phyloP scores from a whole-genome alignment of 192 early-diverging fungal genomes.

The Funneliformis geosporum region DNA sequence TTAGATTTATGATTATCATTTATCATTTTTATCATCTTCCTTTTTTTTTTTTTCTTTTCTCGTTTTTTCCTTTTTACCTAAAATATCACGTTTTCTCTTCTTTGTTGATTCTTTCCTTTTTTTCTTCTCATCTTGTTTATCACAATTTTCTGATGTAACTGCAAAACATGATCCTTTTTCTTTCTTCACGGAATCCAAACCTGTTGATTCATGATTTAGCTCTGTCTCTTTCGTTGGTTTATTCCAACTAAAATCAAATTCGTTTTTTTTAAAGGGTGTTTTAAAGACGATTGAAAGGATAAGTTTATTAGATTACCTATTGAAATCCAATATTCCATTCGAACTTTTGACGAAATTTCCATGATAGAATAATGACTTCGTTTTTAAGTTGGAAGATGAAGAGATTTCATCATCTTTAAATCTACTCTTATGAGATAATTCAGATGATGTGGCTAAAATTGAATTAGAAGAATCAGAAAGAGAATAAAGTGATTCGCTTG shows the following conservation, averaged over 20 bases:
- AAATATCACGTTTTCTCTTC: background rate
- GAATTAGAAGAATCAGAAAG: background rate
- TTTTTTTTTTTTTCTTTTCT: background rate
- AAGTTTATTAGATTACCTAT: background rate
- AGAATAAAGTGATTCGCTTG: slow-evolving; percentile 14
- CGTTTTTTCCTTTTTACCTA: background rate
- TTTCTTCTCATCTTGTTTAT: background rate
- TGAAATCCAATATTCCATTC: background rate
- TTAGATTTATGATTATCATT: background rate
- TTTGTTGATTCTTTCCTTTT: background rate
- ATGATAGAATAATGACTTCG: background rate
- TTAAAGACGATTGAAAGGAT: background rate
- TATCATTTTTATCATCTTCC: background rate
- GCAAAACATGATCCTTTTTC: background rate
- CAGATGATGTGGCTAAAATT: background rate
- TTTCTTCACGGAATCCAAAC: background rate
- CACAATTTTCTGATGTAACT: background rate
- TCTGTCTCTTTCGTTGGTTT: no score
- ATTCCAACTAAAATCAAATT: background rate
- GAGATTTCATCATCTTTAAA: background rate
- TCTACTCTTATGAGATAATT: background rate
- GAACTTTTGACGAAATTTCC: background rate
- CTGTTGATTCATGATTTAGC: background rate
- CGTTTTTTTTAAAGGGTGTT: background rate
- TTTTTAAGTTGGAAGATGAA: no score